Percentiles rank a stretch among this genome's conserved stretches.
Evolutionary conservation across 2,329 filamentous ascomycete genomes (phyloP).

Genomic region (Xylariaceae sp.): DNA sequence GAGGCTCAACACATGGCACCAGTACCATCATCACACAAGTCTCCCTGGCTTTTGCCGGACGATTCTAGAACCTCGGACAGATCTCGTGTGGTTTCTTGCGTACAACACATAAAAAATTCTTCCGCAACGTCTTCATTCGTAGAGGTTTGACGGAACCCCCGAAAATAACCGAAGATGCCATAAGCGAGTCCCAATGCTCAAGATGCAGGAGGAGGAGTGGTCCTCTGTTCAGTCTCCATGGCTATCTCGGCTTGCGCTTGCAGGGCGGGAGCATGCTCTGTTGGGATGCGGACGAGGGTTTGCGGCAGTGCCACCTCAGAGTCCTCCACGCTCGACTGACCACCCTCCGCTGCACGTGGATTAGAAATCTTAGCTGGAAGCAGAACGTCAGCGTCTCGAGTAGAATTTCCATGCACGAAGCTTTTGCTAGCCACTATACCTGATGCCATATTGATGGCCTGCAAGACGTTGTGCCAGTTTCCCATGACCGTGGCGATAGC

Average conservation of each 20-base stretch:
- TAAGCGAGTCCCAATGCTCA: not conserved
- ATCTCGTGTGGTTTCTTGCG: too few species aligned
- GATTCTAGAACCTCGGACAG: too few species aligned
- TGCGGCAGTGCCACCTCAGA: slow-evolving; percentile 60
- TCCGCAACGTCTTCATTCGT: too few species aligned
- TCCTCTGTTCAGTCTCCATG: slow-evolving; percentile 40
- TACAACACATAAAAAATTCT: too few species aligned
- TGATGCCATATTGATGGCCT: slow-evolving; percentile 81
- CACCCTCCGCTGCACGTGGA: slow-evolving; percentile 43
- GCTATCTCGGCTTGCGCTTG: slow-evolving; percentile 55
- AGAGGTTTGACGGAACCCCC: not conserved
- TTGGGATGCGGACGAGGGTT: slow-evolving; percentile 78
- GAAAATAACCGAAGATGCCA: not conserved
- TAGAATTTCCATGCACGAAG: not conserved
- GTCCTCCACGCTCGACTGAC: slow-evolving; percentile 34
- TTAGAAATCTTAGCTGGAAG: slow-evolving; percentile 62
- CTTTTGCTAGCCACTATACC: slow-evolving; percentile 45
- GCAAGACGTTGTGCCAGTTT: slow-evolving; percentile 83
- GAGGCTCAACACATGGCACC: too few species aligned
- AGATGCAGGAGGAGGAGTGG: slow-evolving; percentile 12
- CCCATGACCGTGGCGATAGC: slow-evolving; percentile 78
- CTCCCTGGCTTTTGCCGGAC: too few species aligned
- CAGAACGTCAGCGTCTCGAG: slow-evolving; percentile 8
- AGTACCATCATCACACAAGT: too few species aligned
- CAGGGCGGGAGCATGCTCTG: slow-evolving; percentile 64